phyloP scores from a whole-genome alignment of 2,329 filamentous ascomycete species.

The Xylariales sp. region DNA sequence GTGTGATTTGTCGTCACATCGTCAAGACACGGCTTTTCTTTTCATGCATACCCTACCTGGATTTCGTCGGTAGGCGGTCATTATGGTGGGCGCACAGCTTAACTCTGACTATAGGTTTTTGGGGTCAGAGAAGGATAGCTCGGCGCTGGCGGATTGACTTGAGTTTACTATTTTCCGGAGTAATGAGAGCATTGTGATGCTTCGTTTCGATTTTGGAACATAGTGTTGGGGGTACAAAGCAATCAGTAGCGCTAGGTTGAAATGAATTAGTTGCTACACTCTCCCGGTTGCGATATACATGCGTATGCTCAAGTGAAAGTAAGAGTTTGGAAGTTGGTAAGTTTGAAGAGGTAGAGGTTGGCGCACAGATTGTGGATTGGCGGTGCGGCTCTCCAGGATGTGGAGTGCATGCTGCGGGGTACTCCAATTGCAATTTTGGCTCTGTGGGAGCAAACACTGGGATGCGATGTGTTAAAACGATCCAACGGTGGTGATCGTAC shows the following conservation, averaged over 20 bases:
- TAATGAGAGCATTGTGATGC: neutral
- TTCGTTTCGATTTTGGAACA: neutral
- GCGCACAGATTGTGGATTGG: no score
- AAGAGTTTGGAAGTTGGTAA: no score
- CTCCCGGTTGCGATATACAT: no score
- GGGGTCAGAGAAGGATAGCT: conserved; percentile 21
- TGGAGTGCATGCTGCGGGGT: no score
- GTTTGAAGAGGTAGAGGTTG: no score
- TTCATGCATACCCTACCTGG: conserved; percentile 12
- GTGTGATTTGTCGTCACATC: conserved; percentile 1
- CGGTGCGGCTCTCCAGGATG: no score
- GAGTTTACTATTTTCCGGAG: neutral
- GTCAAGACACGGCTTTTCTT: conserved; percentile 6
- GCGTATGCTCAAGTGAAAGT: no score
- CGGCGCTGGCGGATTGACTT: conserved; percentile 11
- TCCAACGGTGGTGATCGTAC: no score
- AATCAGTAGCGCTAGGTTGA: neutral
- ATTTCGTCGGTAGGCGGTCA: conserved; percentile 14
- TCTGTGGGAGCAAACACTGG: no score
- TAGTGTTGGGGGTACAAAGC: neutral
- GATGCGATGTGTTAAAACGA: no score
- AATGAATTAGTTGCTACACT: no score
- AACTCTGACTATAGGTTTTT: conserved; percentile 14
- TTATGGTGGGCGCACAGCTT: conserved; percentile 13
- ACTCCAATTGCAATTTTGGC: no score